Evolutionary conservation across 345 rosid species (phyloP).

Genomic region (Psidium friedrichsthalianum): DNA sequence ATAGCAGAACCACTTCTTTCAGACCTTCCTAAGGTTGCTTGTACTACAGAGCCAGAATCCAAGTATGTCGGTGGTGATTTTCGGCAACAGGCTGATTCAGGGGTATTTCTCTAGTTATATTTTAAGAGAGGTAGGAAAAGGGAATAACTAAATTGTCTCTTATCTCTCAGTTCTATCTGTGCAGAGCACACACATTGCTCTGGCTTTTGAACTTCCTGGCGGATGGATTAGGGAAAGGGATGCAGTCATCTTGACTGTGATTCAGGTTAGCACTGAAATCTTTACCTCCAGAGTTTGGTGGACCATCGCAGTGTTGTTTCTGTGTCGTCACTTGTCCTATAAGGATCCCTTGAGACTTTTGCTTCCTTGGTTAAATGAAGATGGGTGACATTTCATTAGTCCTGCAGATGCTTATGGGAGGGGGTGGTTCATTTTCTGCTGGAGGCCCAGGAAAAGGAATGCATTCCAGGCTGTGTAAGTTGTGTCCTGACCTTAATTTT

Average conservation of each 20-base stretch:
- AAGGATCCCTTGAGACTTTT: not conserved
- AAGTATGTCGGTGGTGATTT: slow-evolving; percentile 81
- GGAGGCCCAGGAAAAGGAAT: slow-evolving; percentile 99
- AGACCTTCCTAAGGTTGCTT: slow-evolving; percentile 47
- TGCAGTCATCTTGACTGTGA: slow-evolving; percentile 65
- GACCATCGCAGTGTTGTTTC: not conserved
- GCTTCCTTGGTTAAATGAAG: not conserved
- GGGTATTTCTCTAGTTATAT: slow-evolving; percentile 30
- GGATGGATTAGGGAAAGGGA: slow-evolving; percentile 75
- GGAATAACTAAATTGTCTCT: not conserved
- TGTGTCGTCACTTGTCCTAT: not conserved
- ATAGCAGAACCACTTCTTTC: slow-evolving; percentile 78
- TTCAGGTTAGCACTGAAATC: slow-evolving; percentile 45
- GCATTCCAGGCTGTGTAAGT: slow-evolving; percentile 93
- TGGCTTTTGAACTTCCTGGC: slow-evolving; percentile 90
- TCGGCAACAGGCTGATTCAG: slow-evolving; percentile 66
- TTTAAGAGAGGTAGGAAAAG: not conserved
- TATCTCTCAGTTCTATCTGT: not conserved
- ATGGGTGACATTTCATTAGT: not conserved
- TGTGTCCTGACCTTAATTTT: not conserved
- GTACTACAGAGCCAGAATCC: slow-evolving; percentile 47
- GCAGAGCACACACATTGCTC: slow-evolving; percentile 62
- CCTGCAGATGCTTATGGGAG: slow-evolving; percentile 91
- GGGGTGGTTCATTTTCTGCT: slow-evolving; percentile 94
- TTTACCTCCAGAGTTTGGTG: not conserved